phyloP scores from a whole-genome alignment of 371 early-diverging fungal species.

The Paraphysoderma sedebokerense region DNA sequence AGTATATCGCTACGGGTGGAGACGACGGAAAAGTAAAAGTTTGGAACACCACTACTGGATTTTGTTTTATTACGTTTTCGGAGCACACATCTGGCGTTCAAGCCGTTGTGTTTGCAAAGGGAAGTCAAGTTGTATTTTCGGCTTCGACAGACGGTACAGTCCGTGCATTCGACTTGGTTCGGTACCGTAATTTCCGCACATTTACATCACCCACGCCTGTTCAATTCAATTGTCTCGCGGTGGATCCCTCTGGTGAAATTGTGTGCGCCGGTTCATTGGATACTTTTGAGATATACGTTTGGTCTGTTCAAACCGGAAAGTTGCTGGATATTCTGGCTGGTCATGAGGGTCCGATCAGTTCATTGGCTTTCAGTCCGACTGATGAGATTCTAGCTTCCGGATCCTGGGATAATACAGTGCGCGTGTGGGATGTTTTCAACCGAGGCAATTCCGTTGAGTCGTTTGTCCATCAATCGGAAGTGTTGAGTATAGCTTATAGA shows the following conservation, averaged over 20 bases:
- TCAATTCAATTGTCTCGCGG: conserved; percentile 82
- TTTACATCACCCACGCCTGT: conserved; percentile 91
- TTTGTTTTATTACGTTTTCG: conserved; percentile 91
- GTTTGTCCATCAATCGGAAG: conserved; percentile 65
- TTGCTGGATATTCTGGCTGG: conserved; percentile 85
- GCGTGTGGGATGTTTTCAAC: conserved; percentile 88
- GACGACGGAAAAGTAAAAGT: conserved; percentile 95
- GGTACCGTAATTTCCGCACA: conserved; percentile 94
- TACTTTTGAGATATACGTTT: conserved; percentile 88
- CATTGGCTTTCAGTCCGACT: conserved; percentile 54
- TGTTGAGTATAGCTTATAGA: conserved; percentile 71
- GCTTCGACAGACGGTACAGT: conserved; percentile 94
- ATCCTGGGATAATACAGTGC: conserved; percentile 88
- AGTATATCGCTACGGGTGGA: conserved; percentile 85
- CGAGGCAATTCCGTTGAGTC: conserved; percentile 45
- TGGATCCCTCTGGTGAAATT: conserved; percentile 91
- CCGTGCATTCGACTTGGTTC: conserved; percentile 86
- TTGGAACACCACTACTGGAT: conserved; percentile 89
- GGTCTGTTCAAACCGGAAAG: conserved; percentile 95
- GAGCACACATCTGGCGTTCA: conserved; percentile 75
- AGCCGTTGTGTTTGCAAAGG: conserved; percentile 78
- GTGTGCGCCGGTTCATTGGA: conserved; percentile 91
- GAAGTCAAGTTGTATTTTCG: conserved; percentile 61
- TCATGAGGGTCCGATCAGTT: conserved; percentile 80
- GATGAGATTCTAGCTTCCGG: conserved; percentile 37